phyloP scores from a whole-genome alignment of 2,329 filamentous ascomycete genomes.

The Aspergillus niger region DNA sequence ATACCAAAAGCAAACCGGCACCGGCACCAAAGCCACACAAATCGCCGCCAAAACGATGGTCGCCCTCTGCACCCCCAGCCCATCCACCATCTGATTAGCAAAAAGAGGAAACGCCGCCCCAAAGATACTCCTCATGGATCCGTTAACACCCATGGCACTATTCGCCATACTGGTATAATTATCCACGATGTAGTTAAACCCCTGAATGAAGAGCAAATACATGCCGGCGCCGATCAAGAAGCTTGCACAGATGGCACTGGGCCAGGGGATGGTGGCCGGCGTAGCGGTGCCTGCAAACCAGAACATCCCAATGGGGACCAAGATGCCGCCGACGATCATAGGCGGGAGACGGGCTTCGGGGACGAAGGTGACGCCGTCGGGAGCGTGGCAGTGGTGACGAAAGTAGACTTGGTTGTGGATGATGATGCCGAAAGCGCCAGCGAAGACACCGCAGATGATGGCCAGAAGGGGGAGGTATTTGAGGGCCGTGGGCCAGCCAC shows the following conservation, averaged over 20 bases:
- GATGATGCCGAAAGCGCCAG: neutral
- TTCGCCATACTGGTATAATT: conserved; percentile 39
- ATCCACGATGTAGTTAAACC: conserved; percentile 58
- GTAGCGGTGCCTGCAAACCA: conserved; percentile 28
- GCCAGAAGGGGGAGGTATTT: neutral
- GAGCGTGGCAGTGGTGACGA: neutral
- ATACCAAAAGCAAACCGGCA: conserved; percentile 1
- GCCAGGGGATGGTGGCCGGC: conserved; percentile 10
- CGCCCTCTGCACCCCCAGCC: neutral
- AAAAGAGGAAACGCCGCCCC: neutral
- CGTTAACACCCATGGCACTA: conserved; percentile 8
- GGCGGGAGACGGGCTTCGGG: conserved; percentile 24
- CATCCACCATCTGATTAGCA: neutral
- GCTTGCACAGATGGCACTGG: conserved; percentile 32
- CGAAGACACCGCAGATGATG: neutral
- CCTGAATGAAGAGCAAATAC: conserved; percentile 54
- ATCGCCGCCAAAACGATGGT: neutral
- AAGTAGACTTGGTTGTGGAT: conserved; percentile 6
- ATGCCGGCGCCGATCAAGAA: conserved; percentile 57
- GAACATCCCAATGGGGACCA: conserved; percentile 29
- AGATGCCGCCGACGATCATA: conserved; percentile 21
- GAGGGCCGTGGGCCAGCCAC: neutral
- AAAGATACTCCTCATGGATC: conserved; percentile 4
- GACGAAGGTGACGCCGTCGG: neutral
- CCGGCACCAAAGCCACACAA: neutral